Evolutionary conservation across 495 filamentous ascomycete species (phyloP).

Genomic region (Poronia punctata): DNA sequence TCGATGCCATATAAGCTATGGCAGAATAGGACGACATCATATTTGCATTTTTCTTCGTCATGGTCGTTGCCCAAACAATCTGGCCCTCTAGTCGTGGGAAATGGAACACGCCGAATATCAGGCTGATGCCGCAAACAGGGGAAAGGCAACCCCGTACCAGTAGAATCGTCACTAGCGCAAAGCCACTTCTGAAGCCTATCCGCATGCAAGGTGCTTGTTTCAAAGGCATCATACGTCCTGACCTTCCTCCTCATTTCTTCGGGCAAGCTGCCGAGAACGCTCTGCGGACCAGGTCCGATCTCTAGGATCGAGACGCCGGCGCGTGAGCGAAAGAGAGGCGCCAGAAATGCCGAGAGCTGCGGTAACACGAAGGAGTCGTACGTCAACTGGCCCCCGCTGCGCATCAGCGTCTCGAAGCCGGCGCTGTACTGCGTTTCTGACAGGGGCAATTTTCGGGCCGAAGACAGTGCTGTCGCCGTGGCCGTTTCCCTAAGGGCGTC

Average conservation of each 20-base stretch:
- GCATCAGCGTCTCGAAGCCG: slow-evolving; percentile 45
- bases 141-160: slow-evolving; percentile 35
- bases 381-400: slow-evolving; percentile 35
- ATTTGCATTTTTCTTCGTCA: slow-evolving; percentile 32
- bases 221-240: slow-evolving; percentile 47
- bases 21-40: slow-evolving; percentile 54
- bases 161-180: slow-evolving; percentile 19
- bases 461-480: slow-evolving; percentile 15
- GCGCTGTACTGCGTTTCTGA: slow-evolving; percentile 48
- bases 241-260: slow-evolving; percentile 37
- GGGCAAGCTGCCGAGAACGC: slow-evolving; percentile 48
- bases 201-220: slow-evolving; percentile 49
- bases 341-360: slow-evolving; percentile 44
- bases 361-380: slow-evolving; percentile 55
- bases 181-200: slow-evolving; percentile 44
- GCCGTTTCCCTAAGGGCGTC: slow-evolving; percentile 38
- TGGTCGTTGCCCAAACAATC: slow-evolving; percentile 22
- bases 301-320: slow-evolving; percentile 48
- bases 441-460: slow-evolving; percentile 33
- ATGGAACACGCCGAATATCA: slow-evolving; percentile 40
- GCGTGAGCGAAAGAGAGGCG: slow-evolving; percentile 42
- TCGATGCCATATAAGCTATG: slow-evolving; percentile 61
- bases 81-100: no score
- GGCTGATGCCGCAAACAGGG: slow-evolving; percentile 40
- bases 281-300: slow-evolving; percentile 55